Conservation (phyloP, 1,139 yeast species). For the Williopsis jadinii region DNA sequence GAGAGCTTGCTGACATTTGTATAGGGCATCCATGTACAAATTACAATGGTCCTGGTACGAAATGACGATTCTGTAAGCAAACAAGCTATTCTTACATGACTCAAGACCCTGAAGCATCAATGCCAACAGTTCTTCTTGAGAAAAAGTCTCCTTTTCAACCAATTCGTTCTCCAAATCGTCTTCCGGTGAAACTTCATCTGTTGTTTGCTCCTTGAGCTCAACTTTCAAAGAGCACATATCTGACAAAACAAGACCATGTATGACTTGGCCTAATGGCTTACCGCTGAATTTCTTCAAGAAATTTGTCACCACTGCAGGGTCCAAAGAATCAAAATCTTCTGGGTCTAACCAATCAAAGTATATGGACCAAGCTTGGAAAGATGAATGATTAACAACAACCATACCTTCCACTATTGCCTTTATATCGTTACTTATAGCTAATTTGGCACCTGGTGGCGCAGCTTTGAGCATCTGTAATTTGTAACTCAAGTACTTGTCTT, state of each 20-base stretch:
- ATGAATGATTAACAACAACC: slow-evolving; percentile 57
- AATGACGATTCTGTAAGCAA: slow-evolving; percentile 61
- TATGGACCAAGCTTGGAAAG: slow-evolving; percentile 64
- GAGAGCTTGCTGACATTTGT: slow-evolving; percentile 56
- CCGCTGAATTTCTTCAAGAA: slow-evolving; percentile 53
- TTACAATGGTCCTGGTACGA: slow-evolving; percentile 52
- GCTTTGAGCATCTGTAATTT: slow-evolving; percentile 46
- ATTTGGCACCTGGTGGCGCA: slow-evolving; percentile 38
- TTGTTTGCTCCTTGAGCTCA: slow-evolving; percentile 19
- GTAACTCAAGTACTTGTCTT: slow-evolving; percentile 53
- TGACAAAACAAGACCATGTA: slow-evolving; percentile 55
- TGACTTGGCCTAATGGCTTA: slow-evolving; percentile 57
- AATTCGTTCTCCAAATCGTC: slow-evolving; percentile 12
- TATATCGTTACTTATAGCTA: slow-evolving; percentile 35
- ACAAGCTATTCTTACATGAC: slow-evolving; percentile 36
- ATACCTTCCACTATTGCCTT: slow-evolving; percentile 61
- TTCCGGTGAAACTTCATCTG: slow-evolving; percentile 5
- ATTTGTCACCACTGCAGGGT: slow-evolving; percentile 37
- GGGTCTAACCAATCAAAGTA: slow-evolving; percentile 75
- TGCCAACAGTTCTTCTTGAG: slow-evolving; percentile 22
- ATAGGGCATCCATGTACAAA: slow-evolving; percentile 60
- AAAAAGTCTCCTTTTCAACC: slow-evolving; percentile 15
- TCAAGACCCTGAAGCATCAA: slow-evolving; percentile 22
- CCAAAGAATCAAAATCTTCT: slow-evolving; percentile 40
- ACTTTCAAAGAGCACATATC: slow-evolving; percentile 45